Base-by-base conservation (phyloP, 306 rosid genomes). In the Delonix regia region DNA sequence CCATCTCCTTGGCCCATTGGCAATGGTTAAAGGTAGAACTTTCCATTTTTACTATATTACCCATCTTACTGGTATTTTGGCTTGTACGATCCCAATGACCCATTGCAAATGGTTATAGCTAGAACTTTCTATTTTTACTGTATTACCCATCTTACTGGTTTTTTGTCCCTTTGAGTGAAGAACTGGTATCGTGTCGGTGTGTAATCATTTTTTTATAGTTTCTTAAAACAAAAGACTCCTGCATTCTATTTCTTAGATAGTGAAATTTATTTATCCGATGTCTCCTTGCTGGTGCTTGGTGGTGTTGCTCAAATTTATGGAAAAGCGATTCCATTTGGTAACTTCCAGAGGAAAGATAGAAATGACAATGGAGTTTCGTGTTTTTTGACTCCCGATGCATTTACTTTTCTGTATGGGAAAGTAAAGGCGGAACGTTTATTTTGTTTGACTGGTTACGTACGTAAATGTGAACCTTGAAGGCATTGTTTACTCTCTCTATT, bases 161-260 rank as follows among this genome's bases (percentile, higher is more conserved):
- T 9, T 48, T 60, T 12, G 39, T 45, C 71, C 71, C 13, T 0
- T 6, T n/a, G 21, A 75, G 41, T 22, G 71, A 45, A 49, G 39
- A 39, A 9, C 7, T 24, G 45, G 77, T 70, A 59, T 75, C 6
- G 48, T 51, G 76, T 71, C 77, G 78, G 64, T 71, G 71, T 12
- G 44, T 57, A 3, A 6, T 64, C 18, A 55, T 25, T 69, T 63
- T 27, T 38, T 49, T 1, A 42, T 70, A 24, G 15, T 63, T 51
- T n/a, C 60, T 73, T 34, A 22, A 30, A 33, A 53, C 19, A 14
- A 62, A 30, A 2, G 36, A 22, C 30, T 13, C 34, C 27, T 5
- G n/a, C 73, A 48, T 63, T 75, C 41, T 24, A 52, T 57, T 56
- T 74, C 28, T 14, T n/a, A n/a, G 11, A 1, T 39, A 7, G 51